A percentile compares a stretch with the other conserved stretches of the same genome.
Conservation (phyloP, 2,329 filamentous ascomycete genomes). For the Epichloe aotearoae region DNA sequence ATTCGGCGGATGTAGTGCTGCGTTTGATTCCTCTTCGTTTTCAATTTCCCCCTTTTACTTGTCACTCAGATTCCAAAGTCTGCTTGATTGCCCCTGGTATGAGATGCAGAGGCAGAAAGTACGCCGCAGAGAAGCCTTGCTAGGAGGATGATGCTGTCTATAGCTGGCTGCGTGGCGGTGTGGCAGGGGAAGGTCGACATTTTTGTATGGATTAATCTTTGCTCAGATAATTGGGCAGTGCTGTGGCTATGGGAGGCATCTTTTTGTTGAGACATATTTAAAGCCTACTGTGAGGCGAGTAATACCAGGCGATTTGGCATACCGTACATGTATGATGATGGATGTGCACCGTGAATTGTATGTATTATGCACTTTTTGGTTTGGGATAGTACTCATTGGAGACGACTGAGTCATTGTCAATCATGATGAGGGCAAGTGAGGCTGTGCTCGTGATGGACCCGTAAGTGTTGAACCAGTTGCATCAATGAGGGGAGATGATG, state of each 20-base stretch:
- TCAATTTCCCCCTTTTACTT: not conserved
- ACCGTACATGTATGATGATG: not conserved
- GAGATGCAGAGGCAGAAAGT: not conserved
- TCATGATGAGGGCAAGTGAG: too few species aligned
- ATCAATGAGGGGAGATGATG: too few species aligned
- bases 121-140: not conserved
- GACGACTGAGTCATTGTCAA: too few species aligned
- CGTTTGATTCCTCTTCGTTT: not conserved
- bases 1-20: slow-evolving; percentile 4
- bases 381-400: not conserved
- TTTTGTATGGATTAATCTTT: slow-evolving; percentile 11
- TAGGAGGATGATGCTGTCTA: not conserved
- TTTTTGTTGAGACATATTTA: not conserved
- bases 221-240: slow-evolving; percentile 1
- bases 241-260: not conserved
- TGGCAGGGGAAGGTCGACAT: not conserved
- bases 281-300: not conserved
- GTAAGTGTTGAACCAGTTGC: too few species aligned
- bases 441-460: too few species aligned
- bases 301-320: not conserved
- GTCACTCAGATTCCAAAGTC: too few species aligned
- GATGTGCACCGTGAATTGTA: not conserved
- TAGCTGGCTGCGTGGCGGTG: not conserved
- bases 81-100: not conserved
- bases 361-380: not conserved